Conservation (phyloP, 306 rosid genomes). For the Ceratonia siliqua region DNA sequence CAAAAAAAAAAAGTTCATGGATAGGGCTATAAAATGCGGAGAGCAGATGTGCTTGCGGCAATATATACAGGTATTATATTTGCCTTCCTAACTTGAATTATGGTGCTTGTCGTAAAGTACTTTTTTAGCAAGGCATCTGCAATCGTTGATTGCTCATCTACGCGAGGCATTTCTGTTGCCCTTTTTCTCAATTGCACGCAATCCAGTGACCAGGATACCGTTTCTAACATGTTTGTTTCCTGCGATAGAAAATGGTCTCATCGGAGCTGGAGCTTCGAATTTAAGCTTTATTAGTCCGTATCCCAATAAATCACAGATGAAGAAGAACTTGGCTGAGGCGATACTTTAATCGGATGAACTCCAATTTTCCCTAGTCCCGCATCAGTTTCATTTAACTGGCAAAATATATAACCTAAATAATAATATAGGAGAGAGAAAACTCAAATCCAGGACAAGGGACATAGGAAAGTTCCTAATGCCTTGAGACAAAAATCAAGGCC, state of each 20-base stretch:
- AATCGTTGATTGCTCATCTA: not conserved
- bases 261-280: not conserved
- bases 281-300: no score
- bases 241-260: not conserved
- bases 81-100: not conserved
- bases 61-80: no score
- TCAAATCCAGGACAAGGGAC: constrained; percentile 12
- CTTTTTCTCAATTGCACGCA: not conserved
- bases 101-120: not conserved
- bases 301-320: not conserved
- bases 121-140: not conserved
- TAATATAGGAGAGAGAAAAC: not conserved
- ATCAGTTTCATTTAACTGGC: not conserved
- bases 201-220: not conserved
- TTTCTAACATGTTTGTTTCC: no score
- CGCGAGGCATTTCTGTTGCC: no score
- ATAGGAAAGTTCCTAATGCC: constrained; percentile 39
- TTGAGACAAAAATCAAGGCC: constrained; percentile 43
- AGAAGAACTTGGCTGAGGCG: no score
- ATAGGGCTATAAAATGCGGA: no score
- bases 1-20: no score
- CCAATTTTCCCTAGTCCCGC: not conserved
- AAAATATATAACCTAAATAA: not conserved
- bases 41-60: no score
- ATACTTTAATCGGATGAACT: no score